These are phyloP conservation scores for Trichoderma guizhouense DNA, from an alignment of 2,329 filamentous ascomycete genomes.

Conservation along the genomic window DNA sequence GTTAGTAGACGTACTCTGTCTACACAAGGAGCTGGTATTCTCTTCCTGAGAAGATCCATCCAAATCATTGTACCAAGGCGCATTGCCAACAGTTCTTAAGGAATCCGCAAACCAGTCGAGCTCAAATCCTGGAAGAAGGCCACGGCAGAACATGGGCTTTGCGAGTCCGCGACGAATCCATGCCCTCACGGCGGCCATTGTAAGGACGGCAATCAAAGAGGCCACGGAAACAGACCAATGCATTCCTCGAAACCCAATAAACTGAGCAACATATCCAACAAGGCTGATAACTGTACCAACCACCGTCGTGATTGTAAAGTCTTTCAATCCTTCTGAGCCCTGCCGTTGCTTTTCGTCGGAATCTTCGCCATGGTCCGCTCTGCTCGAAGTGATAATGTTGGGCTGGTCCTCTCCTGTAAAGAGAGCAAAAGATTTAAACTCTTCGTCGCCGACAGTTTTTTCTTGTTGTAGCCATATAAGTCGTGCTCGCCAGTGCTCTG, in stretches of 20 bases:
- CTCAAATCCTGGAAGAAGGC: not conserved
- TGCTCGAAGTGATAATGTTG: not conserved
- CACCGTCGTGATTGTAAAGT: not conserved
- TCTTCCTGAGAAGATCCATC: not conserved
- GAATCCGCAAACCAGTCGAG: constrained; percentile 2
- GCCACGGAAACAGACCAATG: not conserved
- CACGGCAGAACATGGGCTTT: not conserved
- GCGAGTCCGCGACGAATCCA: not conserved
- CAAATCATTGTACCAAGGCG: not conserved
- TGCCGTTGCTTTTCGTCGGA: not conserved
- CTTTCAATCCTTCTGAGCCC: not conserved
- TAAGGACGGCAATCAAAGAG: not conserved
- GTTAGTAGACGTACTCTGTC: not conserved
- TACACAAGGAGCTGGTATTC: not conserved
- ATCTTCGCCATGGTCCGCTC: not conserved
- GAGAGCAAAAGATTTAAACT: not conserved
- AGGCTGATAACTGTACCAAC: constrained; percentile 21
- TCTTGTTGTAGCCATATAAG: constrained; percentile 31
- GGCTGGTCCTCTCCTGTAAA: not conserved
- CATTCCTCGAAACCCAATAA: constrained; percentile 23
- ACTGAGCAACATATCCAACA: constrained; percentile 29
- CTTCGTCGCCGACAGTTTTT: not conserved
- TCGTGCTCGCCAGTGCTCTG: not conserved
- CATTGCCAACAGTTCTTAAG: not conserved
- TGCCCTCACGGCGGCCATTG: not conserved